Percentiles rank a stretch among this genome's conserved stretches.
Evolutionary conservation across 192 early-diverging fungal genomes (phyloP).

Genomic region (Coemansia sp.): DNA sequence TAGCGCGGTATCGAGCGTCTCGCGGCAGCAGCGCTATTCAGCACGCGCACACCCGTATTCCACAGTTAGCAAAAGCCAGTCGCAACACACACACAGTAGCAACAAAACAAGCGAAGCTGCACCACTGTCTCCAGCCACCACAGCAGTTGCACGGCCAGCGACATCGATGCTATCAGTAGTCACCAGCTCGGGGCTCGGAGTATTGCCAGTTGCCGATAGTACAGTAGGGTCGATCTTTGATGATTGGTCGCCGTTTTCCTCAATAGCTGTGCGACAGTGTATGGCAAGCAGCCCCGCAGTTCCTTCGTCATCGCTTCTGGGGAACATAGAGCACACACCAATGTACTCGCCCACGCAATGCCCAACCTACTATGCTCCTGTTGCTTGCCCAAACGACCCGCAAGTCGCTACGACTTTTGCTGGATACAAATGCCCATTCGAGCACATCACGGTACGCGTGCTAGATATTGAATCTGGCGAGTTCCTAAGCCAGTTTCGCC

Average conservation of each 20-base stretch:
- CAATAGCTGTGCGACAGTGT: conserved; percentile 19
- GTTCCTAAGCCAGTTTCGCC: conserved; percentile 26
- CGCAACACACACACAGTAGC: not conserved
- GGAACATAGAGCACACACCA: conserved; percentile 14
- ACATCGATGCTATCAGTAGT: not conserved
- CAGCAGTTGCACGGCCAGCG: not conserved
- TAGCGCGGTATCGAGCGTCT: conserved; percentile 5
- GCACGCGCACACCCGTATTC: conserved; percentile 29
- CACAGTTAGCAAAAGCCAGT: not conserved
- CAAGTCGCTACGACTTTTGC: conserved; percentile 22
- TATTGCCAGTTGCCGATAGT: not conserved
- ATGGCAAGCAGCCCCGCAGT: not conserved
- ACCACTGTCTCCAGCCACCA: not conserved
- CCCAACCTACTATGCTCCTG: not conserved
- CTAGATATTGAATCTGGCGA: conserved; percentile 43
- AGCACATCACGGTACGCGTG: conserved; percentile 32
- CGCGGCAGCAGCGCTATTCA: conserved; percentile 1
- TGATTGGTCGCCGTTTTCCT: conserved; percentile 40
- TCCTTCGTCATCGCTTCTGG: conserved; percentile 19
- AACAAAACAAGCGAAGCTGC: not conserved
- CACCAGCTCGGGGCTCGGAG: not conserved
- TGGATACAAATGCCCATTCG: conserved; percentile 21
- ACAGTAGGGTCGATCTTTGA: conserved; percentile 3
- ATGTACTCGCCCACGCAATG: conserved; percentile 6
- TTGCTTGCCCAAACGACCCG: not conserved